Evolutionary conservation across 2,329 filamentous ascomycete genomes (phyloP).

Genomic region (Ascochyta clinopodiicola): DNA sequence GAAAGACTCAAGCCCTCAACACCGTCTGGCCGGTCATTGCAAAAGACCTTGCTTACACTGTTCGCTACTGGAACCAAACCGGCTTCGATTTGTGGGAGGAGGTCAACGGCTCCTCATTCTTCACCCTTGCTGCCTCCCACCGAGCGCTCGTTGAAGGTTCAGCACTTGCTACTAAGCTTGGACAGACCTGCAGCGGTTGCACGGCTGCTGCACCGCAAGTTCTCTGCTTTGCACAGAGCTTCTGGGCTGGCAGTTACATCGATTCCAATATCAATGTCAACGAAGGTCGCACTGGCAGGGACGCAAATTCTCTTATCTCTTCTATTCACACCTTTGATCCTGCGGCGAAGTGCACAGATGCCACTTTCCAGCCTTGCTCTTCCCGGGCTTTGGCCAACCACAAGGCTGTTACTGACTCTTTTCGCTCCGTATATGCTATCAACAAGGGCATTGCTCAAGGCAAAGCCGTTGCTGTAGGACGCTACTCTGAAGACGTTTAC

Average conservation of each 20-base stretch:
- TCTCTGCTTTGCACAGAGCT: constrained; percentile 75
- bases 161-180: constrained; percentile 68
- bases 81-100: constrained; percentile 86
- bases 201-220: constrained; percentile 71
- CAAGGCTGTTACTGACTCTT: constrained; percentile 76
- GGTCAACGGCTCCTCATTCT: constrained; percentile 77
- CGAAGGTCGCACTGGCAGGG: constrained; percentile 70
- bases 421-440: constrained; percentile 72
- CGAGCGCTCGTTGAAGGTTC: constrained; percentile 70
- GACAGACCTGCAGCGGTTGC: constrained; percentile 66
- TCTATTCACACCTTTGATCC: constrained; percentile 71
- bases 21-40: constrained; percentile 75
- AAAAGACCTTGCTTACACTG: constrained; percentile 78
- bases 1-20: constrained; percentile 47
- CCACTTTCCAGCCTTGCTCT: constrained; percentile 81
- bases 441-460: constrained; percentile 70
- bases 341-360: constrained; percentile 67
- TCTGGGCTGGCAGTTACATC: constrained; percentile 73
- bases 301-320: constrained; percentile 70
- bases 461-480: constrained; percentile 58
- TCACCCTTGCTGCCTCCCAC: constrained; percentile 74
- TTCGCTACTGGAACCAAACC: constrained; percentile 68
- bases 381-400: constrained; percentile 68
- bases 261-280: constrained; percentile 70
- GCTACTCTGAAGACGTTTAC: constrained; percentile 67